Base-by-base conservation (phyloP, 305 asterid genomes). In the Fraxinus albicans region DNA sequence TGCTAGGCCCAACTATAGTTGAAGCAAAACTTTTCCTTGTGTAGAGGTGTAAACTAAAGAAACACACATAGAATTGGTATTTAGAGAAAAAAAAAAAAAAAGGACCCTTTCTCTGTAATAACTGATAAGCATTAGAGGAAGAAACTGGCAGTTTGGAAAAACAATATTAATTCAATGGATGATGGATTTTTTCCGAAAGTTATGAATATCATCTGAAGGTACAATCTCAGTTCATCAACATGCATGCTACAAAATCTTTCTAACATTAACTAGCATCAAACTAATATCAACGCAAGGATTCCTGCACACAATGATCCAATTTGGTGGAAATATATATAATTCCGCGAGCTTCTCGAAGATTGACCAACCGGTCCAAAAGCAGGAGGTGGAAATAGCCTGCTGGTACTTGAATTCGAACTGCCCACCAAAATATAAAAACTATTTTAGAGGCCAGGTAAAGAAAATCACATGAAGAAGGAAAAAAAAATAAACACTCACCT, bases 331-430 rank as follows among this genome's bases (percentile, higher is more conserved):
- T 69, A 82, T 15, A 27, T 19, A 17, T 31, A 72, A 8, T 58
- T 82, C 85, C 86, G 90, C 19, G 90, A 83, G 85, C 91, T 78
- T 78, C 67, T 80, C 1, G 97, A 89, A n/a, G 85, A 79, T 23
- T 88, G 93, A 17, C 89, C 88, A 0, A 89, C 89, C 0, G 99
- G 99, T 70, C 98, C 97, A 33, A 87, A 70, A 3, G 99, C 95
- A 5, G 97, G 86, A 21, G 99, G 85, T 2, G 94, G 90, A 84
- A 94, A 88, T 27, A 79, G 50, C 13, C 88, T 80, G 7, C 93
- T 85, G 7, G 76, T 27, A 63, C 87, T 90, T 33, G 93, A 80
- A 84, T 86, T 92, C 74, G 84, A 88, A 86, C 99, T 95, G 96
- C 87, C 78, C 0, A 42, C 5, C 77, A 8, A 25, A 67, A 73